These are phyloP conservation scores for Rhododendron simsii DNA, from an alignment of 148 eudicot genomes.

Conservation along the genomic window DNA sequence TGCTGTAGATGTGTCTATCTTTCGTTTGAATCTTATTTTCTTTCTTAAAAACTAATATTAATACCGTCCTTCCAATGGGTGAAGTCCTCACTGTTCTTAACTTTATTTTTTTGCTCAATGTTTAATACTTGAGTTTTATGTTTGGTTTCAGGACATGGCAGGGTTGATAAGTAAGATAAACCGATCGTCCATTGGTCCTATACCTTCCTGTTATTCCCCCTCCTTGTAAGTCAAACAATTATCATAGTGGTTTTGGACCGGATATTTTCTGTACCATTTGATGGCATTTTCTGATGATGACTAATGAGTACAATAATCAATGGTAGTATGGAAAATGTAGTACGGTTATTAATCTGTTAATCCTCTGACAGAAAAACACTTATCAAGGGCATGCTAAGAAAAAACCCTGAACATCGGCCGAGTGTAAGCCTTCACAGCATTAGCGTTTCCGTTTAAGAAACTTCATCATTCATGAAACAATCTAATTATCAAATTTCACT, in stretches of 20 bases:
- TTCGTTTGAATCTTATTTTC: neutral
- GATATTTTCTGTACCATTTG: neutral
- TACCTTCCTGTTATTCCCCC: constrained; percentile 95
- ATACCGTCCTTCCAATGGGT: neutral
- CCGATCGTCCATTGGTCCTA: constrained; percentile 91
- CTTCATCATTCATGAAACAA: neutral
- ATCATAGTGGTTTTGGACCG: neutral
- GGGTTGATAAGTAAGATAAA: constrained; percentile 97
- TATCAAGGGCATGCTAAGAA: constrained; percentile 87
- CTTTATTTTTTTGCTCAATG: neutral
- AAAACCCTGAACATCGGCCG: constrained; percentile 90
- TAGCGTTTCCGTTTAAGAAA: neutral
- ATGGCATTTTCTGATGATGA: neutral
- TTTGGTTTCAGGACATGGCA: constrained; percentile 87
- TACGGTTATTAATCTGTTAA: neutral
- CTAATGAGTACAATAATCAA: neutral
- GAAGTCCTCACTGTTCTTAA: neutral
- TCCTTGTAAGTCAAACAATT: constrained; percentile 64
- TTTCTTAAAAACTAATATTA: neutral
- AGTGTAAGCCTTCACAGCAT: constrained; percentile 38
- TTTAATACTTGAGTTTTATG: constrained; percentile 3
- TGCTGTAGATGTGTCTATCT: neutral
- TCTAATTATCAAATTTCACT: constrained; percentile 3
- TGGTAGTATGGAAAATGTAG: neutral
- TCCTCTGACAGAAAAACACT: constrained; percentile 40